A percentile compares a stretch with the other conserved stretches of the same genome.
These are phyloP conservation scores for Neopestalotiopsis sp. DNA, from an alignment of 2,329 filamentous ascomycete species.

Conservation along the genomic window DNA sequence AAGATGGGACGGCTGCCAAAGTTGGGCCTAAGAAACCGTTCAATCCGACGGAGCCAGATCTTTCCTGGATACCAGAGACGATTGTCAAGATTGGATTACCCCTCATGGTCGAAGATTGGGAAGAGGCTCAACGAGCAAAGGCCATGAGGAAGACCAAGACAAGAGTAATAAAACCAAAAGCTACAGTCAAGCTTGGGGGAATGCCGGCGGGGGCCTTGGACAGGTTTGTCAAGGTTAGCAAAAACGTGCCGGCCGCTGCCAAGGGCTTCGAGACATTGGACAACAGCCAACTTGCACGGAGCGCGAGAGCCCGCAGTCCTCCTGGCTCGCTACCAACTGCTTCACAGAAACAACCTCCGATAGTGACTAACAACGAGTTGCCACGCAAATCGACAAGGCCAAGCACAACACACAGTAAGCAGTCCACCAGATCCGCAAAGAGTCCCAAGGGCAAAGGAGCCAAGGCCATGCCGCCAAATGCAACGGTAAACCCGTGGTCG, in stretches of 20 bases:
- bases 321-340: constrained; percentile 6
- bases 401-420: constrained; percentile 34
- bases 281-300: constrained; percentile 14
- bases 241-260: constrained; percentile 28
- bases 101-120: constrained; percentile 68
- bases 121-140: constrained; percentile 45
- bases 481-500: constrained; percentile 42
- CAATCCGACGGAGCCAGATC: constrained; percentile 69
- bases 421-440: constrained; percentile 26
- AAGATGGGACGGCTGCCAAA: constrained; percentile 30
- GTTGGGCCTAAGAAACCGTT: constrained; percentile 49
- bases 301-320: constrained; percentile 1
- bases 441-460: constrained; percentile 29
- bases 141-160: constrained; percentile 26
- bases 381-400: constrained; percentile 21
- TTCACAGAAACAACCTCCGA: constrained; percentile 22
- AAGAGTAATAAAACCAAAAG: constrained; percentile 29
- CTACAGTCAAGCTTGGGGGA: constrained; percentile 29
- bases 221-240: constrained; percentile 47
- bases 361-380: constrained; percentile 7
- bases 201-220: constrained; percentile 40
- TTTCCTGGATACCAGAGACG: constrained; percentile 71
- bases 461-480: constrained; percentile 28
- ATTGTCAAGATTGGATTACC: constrained; percentile 70
- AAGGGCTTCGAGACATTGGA: background rate